Evolutionary conservation across 2,329 filamentous ascomycete genomes (phyloP), one percentile per base, ranked within the genome.

Genomic region (Paracoccidioides brasiliensis): DNA sequence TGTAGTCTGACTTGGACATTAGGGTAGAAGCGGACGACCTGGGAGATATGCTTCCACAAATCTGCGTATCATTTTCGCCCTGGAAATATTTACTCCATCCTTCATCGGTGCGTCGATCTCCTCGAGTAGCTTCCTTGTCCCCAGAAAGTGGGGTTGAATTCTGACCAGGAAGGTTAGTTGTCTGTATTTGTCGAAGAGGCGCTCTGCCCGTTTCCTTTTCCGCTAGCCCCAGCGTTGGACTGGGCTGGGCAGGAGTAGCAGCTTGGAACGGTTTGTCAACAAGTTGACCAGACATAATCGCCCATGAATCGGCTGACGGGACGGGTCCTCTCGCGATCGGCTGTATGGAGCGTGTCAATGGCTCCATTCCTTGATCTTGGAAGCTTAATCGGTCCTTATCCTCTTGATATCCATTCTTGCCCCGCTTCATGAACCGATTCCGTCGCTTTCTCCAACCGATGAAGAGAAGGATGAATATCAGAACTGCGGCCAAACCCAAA

Each of bases 391-490:
- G 68, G 54, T 85, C 86, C 69, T 84, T 83, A 62, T 81, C 71
- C 58, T 73, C 55, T 70, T 75, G 38, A 71, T 78, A 57, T 68
- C 69, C 61, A 14, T 70, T 72, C 57, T 80, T 78, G 42, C 70
- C 66, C 54, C 77, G 71, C 8, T 54, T 53, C n/a, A 43, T 14
- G 48, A 53, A 56, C 46, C 55, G 54, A 33, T 53, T 57, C 4
- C 51, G 52, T 49, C 58, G 55, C 37, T 55, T 58, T 40, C 53
- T 60, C 59, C 59, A 61, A 5, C 55, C 58, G 38, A 61, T 49
- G 10, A 86, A 75, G 52, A 93, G 74, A 22, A 96, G 77, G n/a
- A 89, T 67, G 1, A 87, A 68, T 32, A 86, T 76, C n/a, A 94
- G 74, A 5, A 95, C 66, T 0, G 82, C 72, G 22, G 85, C 82